These are phyloP conservation scores for Rhodotorula glutinis DNA, from an alignment of 1,284 basidiomycete genomes.

Conservation along the genomic window DNA sequence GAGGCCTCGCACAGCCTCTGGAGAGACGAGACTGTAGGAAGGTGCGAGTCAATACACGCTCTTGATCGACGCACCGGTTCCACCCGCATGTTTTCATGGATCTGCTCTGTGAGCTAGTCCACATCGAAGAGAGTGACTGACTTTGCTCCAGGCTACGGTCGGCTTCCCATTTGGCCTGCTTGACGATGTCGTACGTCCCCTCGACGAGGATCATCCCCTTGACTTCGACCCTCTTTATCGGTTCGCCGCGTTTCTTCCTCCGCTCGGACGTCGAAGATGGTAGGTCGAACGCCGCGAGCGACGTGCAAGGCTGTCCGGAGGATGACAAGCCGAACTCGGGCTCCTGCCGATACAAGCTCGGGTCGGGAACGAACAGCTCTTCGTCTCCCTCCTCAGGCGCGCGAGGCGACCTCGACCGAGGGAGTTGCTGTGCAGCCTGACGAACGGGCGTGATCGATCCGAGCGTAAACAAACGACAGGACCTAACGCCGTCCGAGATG, in stretches of 20 bases:
- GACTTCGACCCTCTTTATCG: background rate
- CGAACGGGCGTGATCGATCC: background rate
- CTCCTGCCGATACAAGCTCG: too few relatives aligned
- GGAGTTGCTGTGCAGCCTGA: background rate
- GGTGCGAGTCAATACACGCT: too few relatives aligned
- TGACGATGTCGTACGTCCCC: conserved; percentile 39
- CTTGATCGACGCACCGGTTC: too few relatives aligned
- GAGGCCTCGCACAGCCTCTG: conserved; percentile 14
- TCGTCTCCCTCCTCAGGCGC: too few relatives aligned
- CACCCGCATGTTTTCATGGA: too few relatives aligned
- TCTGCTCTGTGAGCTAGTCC: background rate
- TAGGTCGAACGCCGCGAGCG: too few relatives aligned
- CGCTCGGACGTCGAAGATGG: background rate
- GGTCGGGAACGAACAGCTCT: too few relatives aligned
- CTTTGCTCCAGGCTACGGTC: conserved; percentile 20
- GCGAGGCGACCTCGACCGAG: background rate
- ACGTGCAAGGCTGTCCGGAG: too few relatives aligned
- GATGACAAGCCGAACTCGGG: too few relatives aligned
- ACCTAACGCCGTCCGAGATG: background rate
- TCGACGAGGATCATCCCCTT: conserved; percentile 38
- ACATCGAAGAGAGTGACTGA: background rate
- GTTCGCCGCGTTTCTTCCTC: background rate
- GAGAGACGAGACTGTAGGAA: conserved; percentile 23
- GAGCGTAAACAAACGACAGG: conserved; percentile 7
- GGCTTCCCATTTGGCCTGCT: conserved; percentile 31